phyloP scores from a whole-genome alignment of 2,329 filamentous ascomycete genomes.

The Parastagonospora nodorum region DNA sequence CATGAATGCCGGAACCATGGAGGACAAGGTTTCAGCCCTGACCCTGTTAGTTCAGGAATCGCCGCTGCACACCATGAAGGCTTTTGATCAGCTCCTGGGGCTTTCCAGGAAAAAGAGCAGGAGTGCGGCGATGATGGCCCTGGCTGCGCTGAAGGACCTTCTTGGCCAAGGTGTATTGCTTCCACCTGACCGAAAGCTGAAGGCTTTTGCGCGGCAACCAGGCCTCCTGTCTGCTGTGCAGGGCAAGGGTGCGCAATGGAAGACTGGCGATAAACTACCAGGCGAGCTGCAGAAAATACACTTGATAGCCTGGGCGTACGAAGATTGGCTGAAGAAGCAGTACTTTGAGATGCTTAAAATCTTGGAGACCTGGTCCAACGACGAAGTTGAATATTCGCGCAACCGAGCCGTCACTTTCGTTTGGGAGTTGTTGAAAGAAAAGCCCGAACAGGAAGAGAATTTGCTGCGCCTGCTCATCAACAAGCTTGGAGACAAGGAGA shows the following conservation, averaged over 20 bases:
- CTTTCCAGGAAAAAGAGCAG: conserved; percentile 93
- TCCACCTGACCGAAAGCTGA: conserved; percentile 79
- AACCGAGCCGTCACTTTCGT: conserved; percentile 88
- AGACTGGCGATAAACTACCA: conserved; percentile 70
- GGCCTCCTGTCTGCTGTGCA: conserved; percentile 74
- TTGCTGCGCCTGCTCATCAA: conserved; percentile 89
- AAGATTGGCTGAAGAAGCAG: conserved; percentile 91
- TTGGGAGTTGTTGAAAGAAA: conserved; percentile 88
- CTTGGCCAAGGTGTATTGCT: conserved; percentile 86
- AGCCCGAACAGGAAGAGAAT: conserved; percentile 96
- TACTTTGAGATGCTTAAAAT: conserved; percentile 95
- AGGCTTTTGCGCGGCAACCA: conserved; percentile 79
- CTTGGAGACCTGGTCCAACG: conserved; percentile 89
- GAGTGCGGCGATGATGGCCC: conserved; percentile 88
- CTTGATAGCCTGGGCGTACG: conserved; percentile 85
- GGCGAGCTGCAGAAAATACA: conserved; percentile 75
- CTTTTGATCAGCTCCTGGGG: conserved; percentile 80
- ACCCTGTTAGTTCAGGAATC: conserved; percentile 96
- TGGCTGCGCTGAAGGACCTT: conserved; percentile 91
- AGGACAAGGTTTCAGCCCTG: conserved; percentile 93
- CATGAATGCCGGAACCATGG: conserved; percentile 93
- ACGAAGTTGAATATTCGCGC: conserved; percentile 93
- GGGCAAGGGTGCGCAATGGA: conserved; percentile 67
- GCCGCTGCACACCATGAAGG: conserved; percentile 87
- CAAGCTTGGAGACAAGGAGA: conserved; percentile 93